Conservation (phyloP, 805 yeast species). For the Candida caryicola region DNA sequence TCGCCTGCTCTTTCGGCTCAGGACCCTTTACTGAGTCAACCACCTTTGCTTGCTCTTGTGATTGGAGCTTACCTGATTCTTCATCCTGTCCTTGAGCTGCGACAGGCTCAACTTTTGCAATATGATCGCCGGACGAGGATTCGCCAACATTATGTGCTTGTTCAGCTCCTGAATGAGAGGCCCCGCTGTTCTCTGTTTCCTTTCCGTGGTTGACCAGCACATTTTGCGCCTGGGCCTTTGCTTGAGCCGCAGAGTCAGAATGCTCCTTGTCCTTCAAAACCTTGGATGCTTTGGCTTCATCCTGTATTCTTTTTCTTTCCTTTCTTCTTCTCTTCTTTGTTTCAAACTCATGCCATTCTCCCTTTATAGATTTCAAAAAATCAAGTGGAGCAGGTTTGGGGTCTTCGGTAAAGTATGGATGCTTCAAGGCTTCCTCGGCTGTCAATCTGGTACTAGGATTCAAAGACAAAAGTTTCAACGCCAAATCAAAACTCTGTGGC, state of each 20-base stretch:
- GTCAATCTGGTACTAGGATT: constrained; percentile 68
- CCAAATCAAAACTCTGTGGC: constrained; percentile 58
- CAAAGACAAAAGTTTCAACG: constrained; percentile 57
- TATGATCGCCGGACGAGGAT: too few species aligned
- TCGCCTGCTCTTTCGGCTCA: too few species aligned
- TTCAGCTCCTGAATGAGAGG: too few species aligned
- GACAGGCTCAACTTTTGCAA: too few species aligned
- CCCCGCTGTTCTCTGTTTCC: too few species aligned
- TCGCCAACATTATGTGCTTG: too few species aligned
- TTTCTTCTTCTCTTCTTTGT: constrained; percentile 73
- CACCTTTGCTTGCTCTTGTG: too few species aligned
- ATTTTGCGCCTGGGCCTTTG: neutral
- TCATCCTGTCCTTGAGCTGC: too few species aligned
- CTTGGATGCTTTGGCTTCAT: constrained; percentile 15
- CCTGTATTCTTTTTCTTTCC: constrained; percentile 41
- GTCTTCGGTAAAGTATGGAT: constrained; percentile 66
- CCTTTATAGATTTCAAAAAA: constrained; percentile 54
- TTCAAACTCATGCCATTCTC: constrained; percentile 98
- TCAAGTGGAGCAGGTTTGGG: constrained; percentile 63
- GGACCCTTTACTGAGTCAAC: too few species aligned
- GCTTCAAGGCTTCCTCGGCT: constrained; percentile 67
- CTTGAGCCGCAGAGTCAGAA: neutral
- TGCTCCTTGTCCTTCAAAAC: neutral
- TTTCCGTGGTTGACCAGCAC: too few species aligned
- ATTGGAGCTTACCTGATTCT: too few species aligned